A percentile compares a stretch with the other conserved stretches of the same genome.
Evolutionary conservation across 2,329 filamentous ascomycete species (phyloP).

Genomic region (Torrubiella hemipterigena): DNA sequence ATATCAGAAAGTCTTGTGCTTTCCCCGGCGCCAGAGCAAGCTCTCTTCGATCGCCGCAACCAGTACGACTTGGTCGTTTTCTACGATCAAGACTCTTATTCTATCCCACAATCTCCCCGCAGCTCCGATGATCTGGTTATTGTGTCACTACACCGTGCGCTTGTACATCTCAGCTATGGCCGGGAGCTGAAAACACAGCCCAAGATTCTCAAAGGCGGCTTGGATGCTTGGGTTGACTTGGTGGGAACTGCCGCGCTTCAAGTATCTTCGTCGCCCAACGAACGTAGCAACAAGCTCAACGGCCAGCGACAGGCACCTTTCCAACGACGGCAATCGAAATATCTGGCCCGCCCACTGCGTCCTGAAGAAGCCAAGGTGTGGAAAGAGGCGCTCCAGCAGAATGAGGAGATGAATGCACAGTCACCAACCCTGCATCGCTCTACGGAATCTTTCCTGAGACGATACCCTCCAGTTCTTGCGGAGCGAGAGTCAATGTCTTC

Average conservation of each 20-base stretch:
- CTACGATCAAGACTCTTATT: slow-evolving; percentile 61
- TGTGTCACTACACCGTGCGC: slow-evolving; percentile 61
- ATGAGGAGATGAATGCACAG: slow-evolving; percentile 39
- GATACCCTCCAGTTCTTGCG: slow-evolving; percentile 61
- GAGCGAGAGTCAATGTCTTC: slow-evolving; percentile 49
- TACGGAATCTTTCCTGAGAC: slow-evolving; percentile 73
- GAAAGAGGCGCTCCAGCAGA: slow-evolving; percentile 62
- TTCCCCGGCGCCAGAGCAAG: slow-evolving; percentile 61
- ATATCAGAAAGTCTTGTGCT: slow-evolving; percentile 59
- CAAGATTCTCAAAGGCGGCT: slow-evolving; percentile 67
- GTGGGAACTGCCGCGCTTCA: slow-evolving; percentile 56
- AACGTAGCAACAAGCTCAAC: background rate
- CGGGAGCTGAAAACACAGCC: slow-evolving; percentile 63
- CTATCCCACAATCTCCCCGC: slow-evolving; percentile 26
- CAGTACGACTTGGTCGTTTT: slow-evolving; percentile 82
- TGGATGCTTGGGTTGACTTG: slow-evolving; percentile 80
- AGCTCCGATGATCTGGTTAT: slow-evolving; percentile 41
- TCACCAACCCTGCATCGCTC: slow-evolving; percentile 49
- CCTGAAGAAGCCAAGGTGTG: slow-evolving; percentile 71
- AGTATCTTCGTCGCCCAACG: slow-evolving; percentile 18
- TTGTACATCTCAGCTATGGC: slow-evolving; percentile 73
- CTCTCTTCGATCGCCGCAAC: slow-evolving; percentile 58
- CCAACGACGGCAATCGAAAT: slow-evolving; percentile 28
- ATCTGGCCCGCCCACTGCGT: slow-evolving; percentile 55
- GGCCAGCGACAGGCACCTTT: slow-evolving; percentile 20